Conservation (phyloP, 2,329 filamentous ascomycete genomes). For the Penicillium sp. region DNA sequence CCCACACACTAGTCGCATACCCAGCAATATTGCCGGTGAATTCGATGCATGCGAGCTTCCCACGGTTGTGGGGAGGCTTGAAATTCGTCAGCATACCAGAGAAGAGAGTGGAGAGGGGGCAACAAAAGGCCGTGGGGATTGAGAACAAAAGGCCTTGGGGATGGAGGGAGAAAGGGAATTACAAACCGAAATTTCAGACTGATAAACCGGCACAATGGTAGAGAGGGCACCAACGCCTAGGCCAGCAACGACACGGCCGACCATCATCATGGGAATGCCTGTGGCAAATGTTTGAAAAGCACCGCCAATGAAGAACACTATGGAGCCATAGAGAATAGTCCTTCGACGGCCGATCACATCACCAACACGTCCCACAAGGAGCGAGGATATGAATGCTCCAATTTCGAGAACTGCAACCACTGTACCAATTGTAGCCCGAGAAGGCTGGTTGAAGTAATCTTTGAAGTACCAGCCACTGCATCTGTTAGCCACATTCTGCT, state of each 20-base stretch:
- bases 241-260: conserved; percentile 79
- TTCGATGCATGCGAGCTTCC: conserved; percentile 94
- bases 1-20: conserved; percentile 96
- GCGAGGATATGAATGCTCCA: conserved; percentile 85
- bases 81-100: conserved; percentile 15
- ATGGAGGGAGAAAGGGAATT: neutral
- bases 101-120: neutral
- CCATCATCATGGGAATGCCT: conserved; percentile 83
- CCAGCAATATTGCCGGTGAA: conserved; percentile 97
- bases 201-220: conserved; percentile 89
- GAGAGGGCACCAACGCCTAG: conserved; percentile 84
- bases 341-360: conserved; percentile 85
- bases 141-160: neutral
- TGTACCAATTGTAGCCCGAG: conserved; percentile 82
- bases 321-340: conserved; percentile 90
- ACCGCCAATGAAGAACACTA: conserved; percentile 81
- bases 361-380: conserved; percentile 81
- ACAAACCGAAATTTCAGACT: conserved; percentile 77
- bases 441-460: conserved; percentile 88
- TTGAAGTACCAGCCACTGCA: conserved; percentile 79
- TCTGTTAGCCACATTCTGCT: neutral
- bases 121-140: neutral
- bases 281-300: conserved; percentile 78
- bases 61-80: conserved; percentile 83
- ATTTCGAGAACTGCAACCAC: conserved; percentile 98